Base-by-base conservation (phyloP, 2,329 filamentous ascomycete genomes). In the Penicillium oxalicum region DNA sequence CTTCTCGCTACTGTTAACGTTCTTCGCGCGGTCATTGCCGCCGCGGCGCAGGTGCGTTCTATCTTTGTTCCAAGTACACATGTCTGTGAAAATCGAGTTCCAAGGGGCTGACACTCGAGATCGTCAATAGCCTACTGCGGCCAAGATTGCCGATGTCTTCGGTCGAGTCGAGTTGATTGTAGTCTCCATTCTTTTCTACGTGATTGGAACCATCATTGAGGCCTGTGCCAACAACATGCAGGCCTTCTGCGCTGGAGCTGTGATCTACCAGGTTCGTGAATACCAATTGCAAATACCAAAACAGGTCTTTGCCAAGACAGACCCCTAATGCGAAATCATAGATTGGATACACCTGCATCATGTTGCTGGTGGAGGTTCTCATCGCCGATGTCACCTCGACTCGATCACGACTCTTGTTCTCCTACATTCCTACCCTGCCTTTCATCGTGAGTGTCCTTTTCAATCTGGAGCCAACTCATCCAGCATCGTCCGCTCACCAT, bases 321-420 rank as follows among this genome's bases (percentile, higher is more conserved):
- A 2, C 18, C 18, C 2, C 18, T 18, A 18, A 18, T 18, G 18
- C 18, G 18, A 18, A 18, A 18, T 32, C 8, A 32, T 45, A 65
- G 71, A 71, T 85, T 36, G 83, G 83, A 42, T 85, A 82, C 60
- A 85, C 82, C 9, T 74, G 74, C 56, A 71, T 84, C 26, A 71
- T 82, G 13, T 68, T 86, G 9, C 71, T 86, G 1, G 73, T 84
- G 24, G 81, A 86, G 63, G 79, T 86, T 57, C 75, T 86, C 50
- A 71, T 86, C 40, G 82, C 76, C 39, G 83, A 86, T 55, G 74
- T 82, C 26, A 83, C 82, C 2, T 84, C 82, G 1, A 77, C 80
- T 5, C 77, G 81, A 11, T 74, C 79, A 9, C 80, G 83, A 59
- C 70, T 86, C 7, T 70, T 86, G 56, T 85, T 84, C 70, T 82